Conservation (phyloP, 768 basidiomycete species). For the Lentinula raphanica region DNA sequence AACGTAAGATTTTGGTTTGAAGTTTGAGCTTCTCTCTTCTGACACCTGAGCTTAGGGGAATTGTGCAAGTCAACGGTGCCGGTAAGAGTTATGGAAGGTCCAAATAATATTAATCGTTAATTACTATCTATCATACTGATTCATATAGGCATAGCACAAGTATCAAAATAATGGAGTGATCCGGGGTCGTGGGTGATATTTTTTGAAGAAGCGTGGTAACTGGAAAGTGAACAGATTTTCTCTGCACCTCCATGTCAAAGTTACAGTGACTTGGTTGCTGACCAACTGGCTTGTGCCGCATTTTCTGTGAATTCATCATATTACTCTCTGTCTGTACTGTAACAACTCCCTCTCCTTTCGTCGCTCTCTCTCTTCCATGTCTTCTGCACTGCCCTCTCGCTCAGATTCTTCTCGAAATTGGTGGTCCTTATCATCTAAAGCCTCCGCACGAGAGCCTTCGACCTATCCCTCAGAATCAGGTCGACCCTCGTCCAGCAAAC, state of each 20-base stretch:
- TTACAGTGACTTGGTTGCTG: neutral
- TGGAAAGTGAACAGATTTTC: neutral
- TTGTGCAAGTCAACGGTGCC: neutral
- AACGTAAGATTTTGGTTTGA: neutral
- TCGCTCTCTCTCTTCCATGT: constrained; percentile 22
- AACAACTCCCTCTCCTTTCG: constrained; percentile 17
- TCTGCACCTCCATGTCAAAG: neutral
- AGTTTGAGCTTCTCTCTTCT: neutral
- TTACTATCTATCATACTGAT: neutral
- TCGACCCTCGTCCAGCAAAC: constrained; percentile 14
- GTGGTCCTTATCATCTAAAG: constrained; percentile 38
- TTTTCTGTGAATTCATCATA: constrained; percentile 1
- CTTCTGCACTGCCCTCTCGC: constrained; percentile 25
- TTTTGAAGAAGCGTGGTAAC: neutral
- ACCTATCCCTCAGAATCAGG: constrained; percentile 22
- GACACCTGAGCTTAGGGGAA: neutral
- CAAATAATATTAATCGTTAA: neutral
- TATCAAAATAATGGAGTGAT: neutral
- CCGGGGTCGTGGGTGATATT: neutral
- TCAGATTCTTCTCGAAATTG: constrained; percentile 34
- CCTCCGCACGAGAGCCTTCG: constrained; percentile 23
- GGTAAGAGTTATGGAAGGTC: neutral
- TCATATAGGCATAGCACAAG: neutral
- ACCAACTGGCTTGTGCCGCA: neutral
- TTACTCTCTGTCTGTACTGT: constrained; percentile 2